Evolutionary conservation across 2,329 filamentous ascomycete genomes (phyloP).

Genomic region (Tolypocladium ophioglossoides): DNA sequence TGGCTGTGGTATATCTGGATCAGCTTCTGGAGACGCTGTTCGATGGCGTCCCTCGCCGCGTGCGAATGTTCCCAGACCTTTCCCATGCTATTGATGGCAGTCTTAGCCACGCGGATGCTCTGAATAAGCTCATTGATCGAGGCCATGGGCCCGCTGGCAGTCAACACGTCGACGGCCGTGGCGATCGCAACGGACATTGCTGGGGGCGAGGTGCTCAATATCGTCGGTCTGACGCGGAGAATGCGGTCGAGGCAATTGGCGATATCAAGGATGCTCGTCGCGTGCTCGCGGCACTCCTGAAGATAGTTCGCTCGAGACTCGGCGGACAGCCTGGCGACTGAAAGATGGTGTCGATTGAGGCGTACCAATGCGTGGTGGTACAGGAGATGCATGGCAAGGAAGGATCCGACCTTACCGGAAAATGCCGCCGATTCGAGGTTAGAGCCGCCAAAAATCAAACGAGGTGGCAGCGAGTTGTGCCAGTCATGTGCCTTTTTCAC

Average conservation of each 20-base stretch:
- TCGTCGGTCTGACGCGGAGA: constrained; percentile 17
- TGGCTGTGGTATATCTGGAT: constrained; percentile 20
- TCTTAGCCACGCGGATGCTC: constrained; percentile 40
- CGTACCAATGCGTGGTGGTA: constrained; percentile 55
- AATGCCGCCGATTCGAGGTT: constrained; percentile 48
- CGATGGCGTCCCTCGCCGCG: constrained; percentile 37
- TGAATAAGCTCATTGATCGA: constrained; percentile 41
- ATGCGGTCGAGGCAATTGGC: constrained; percentile 28
- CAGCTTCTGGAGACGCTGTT: constrained; percentile 23
- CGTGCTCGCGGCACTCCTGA: constrained; percentile 38
- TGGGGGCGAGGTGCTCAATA: constrained; percentile 40
- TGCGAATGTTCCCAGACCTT: constrained; percentile 49
- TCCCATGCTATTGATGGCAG: constrained; percentile 44
- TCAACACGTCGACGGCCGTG: constrained; percentile 56
- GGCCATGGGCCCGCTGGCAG: constrained; percentile 43
- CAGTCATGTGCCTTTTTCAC: constrained; percentile 45
- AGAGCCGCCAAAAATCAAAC: constrained; percentile 40
- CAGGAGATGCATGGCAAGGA: constrained; percentile 55
- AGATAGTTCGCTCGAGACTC: constrained; percentile 34
- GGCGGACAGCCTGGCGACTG: constrained; percentile 23
- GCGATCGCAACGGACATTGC: constrained; percentile 52
- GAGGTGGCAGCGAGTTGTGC: constrained; percentile 42
- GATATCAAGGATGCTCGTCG: constrained; percentile 39
- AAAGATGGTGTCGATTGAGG: constrained; percentile 49
- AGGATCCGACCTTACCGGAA: constrained; percentile 43